These are phyloP conservation scores for Lentinula boryana DNA, from an alignment of 768 basidiomycete genomes.

Conservation along the genomic window DNA sequence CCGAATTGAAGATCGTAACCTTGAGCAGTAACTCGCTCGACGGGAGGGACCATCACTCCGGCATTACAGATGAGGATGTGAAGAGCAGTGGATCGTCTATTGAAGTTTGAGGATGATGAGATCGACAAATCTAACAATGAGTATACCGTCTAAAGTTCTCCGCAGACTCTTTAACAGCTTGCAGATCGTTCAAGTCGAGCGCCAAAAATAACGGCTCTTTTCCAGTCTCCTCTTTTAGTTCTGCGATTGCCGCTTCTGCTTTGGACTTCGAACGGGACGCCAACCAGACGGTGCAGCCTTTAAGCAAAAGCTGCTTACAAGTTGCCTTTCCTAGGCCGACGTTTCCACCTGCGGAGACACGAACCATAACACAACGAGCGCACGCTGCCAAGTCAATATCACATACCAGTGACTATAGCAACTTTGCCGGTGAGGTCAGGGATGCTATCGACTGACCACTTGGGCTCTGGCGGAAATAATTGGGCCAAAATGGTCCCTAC, in stretches of 20 bases:
- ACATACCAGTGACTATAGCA: not conserved
- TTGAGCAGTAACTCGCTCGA: not conserved
- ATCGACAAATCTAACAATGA: not conserved
- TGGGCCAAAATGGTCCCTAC: not conserved
- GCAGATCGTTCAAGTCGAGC: constrained; percentile 22
- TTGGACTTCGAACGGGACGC: constrained; percentile 1
- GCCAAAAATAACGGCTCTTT: constrained; percentile 17
- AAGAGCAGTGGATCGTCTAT: not conserved
- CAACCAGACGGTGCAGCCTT: not conserved
- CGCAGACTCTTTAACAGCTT: constrained; percentile 18
- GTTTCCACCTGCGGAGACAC: not conserved
- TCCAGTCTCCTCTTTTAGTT: constrained; percentile 15
- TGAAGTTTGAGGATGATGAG: not conserved
- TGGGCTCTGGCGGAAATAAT: not conserved
- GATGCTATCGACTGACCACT: not conserved
- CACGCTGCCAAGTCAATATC: not conserved
- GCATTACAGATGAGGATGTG: not conserved
- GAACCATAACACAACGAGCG: not conserved
- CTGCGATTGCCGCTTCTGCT: constrained; percentile 13
- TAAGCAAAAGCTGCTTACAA: not conserved
- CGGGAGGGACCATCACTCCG: not conserved
- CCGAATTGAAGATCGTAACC: not conserved
- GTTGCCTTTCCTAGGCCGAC: not conserved
- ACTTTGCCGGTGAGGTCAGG: constrained; percentile 1
- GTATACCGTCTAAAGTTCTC: constrained; percentile 15